Percentiles rank a stretch among this genome's conserved stretches.
Evolutionary conservation across 768 basidiomycete species (phyloP).

Genomic region (Cubamyces lactineus): DNA sequence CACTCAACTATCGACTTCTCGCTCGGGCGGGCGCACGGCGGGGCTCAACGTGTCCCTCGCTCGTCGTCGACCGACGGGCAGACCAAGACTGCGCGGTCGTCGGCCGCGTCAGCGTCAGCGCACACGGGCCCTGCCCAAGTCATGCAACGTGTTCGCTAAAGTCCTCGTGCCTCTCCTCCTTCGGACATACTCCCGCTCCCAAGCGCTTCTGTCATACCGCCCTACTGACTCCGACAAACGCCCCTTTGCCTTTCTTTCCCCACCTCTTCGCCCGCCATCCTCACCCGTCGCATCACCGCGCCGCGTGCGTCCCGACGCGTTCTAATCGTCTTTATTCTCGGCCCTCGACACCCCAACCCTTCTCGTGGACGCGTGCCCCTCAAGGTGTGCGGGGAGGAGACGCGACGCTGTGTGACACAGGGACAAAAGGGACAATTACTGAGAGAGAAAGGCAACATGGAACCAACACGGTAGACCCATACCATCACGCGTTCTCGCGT

Average conservation of each 20-base stretch:
- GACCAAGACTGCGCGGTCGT: background rate
- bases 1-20: background rate
- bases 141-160: constrained; percentile 23
- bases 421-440: constrained; percentile 8
- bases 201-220: constrained; percentile 1
- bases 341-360: background rate
- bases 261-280: background rate
- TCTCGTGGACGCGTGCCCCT: background rate
- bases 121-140: constrained; percentile 16
- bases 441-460: constrained; percentile 13
- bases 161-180: constrained; percentile 15
- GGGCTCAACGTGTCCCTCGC: background rate
- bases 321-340: background rate
- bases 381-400: background rate
- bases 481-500: constrained; percentile 25
- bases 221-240: constrained; percentile 8
- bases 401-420: constrained; percentile 2
- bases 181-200: constrained; percentile 14
- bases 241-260: background rate
- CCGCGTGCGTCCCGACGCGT: background rate
- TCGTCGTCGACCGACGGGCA: background rate
- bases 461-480: background rate
- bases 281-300: no score
- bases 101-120: constrained; percentile 7
- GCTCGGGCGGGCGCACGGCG: background rate